These are phyloP conservation scores for Magnolia changhungtana DNA, from an alignment of 164 flowering plant genomes.

Conservation along the genomic window DNA sequence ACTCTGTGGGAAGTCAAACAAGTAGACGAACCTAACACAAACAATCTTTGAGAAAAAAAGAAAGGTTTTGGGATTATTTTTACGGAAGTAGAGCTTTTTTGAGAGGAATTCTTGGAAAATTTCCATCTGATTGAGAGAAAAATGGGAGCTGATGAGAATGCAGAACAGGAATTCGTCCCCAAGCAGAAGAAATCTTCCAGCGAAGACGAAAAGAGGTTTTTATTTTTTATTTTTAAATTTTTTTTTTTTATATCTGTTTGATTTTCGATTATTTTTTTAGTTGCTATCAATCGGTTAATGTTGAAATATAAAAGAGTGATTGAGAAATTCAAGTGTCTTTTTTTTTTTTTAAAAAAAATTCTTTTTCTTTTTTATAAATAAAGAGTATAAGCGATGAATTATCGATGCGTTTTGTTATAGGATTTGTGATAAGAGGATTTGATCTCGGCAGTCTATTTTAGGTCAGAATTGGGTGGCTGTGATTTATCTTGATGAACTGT, in stretches of 20 bases:
- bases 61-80: too few relatives aligned
- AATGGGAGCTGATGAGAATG: slow-evolving; percentile 35
- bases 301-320: neutral
- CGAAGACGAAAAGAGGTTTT: slow-evolving; percentile 58
- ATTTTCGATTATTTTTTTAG: neutral
- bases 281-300: too few relatives aligned
- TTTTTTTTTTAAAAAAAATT: neutral
- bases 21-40: too few relatives aligned
- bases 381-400: neutral
- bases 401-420: neutral
- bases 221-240: neutral
- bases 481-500: too few relatives aligned
- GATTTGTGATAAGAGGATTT: too few relatives aligned
- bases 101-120: neutral
- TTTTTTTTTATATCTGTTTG: too few relatives aligned
- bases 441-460: too few relatives aligned
- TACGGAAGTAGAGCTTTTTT: neutral
- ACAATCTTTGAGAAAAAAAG: too few relatives aligned
- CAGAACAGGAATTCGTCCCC: slow-evolving; percentile 31
- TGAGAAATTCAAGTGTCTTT: neutral
- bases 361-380: neutral
- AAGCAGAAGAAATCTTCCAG: slow-evolving; percentile 45
- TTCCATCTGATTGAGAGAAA: neutral
- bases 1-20: too few relatives aligned
- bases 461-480: too few relatives aligned